Evolutionary conservation across 73 alveolate genomes (phyloP), one percentile per base, ranked within the genome.

Genomic region (Paramecium caudatum): DNA sequence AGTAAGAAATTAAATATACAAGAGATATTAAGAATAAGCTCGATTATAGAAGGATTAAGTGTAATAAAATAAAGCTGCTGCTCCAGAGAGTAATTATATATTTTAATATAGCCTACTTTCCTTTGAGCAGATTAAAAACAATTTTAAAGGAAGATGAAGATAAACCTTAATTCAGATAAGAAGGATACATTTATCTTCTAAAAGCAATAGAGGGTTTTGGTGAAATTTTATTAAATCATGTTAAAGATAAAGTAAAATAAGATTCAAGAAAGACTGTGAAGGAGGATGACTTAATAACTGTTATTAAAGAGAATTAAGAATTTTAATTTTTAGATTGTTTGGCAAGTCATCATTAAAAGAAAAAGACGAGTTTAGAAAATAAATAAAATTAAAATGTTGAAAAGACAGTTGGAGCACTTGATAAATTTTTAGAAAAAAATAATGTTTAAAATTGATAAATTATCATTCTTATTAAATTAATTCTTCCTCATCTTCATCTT

Each of bases 1-100:
- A 55, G 80, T 55, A 55, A 55, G 23, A 23, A 27, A 55, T 55
- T 21, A 19, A 3, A 55, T 55, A 55, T 55, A 27, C 80, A 55
- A 55, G 80, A 55, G 80, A 55, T 55, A 55, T 55, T 55, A 55
- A 55, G 80, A 55, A 55, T 27, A 23, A 27, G 80, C 80, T 2
- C 23, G 80, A 55, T 10, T 27, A 55, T 55, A 27, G 80, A 55
- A 55, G 12, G 80, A 55, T 5, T 55, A 55, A 23, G 46, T 55
- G 23, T 23, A 55, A 55, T 25, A 55, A 55, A 55, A 55, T 55
- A 19, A 55, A 55, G 9, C 30, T 12, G 16, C 45, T 9, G 16
- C 23, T 23, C 45, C 80, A 12, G 36, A 55, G 30, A 55, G 80
- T 55, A 55, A 23, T 7, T 4, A 13, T 55, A 9, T 55, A 5